phyloP scores from a whole-genome alignment of 164 flowering plant genomes.

The Hamamelis virginiana region DNA sequence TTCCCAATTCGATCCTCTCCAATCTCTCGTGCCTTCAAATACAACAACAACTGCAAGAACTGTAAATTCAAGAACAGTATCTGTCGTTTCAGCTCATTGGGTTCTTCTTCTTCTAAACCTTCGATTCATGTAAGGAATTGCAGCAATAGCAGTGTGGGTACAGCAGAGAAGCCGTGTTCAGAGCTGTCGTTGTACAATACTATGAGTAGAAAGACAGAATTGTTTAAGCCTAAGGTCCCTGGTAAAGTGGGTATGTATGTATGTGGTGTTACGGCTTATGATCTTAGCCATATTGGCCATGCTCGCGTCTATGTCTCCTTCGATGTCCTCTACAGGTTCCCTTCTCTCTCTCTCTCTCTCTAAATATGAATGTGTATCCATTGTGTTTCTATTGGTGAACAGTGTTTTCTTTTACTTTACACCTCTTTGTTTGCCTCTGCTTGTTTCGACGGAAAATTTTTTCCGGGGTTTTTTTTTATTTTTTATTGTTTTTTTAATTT shows the following conservation, averaged over 20 bases:
- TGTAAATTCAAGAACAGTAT: slow-evolving; percentile 4
- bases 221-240: slow-evolving; percentile 58
- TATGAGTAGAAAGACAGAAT: slow-evolving; percentile 69
- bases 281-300: slow-evolving; percentile 88
- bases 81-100: slow-evolving; percentile 16
- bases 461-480: no score
- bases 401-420: no score
- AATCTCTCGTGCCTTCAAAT: neutral
- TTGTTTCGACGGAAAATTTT: no score
- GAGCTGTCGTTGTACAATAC: slow-evolving; percentile 77
- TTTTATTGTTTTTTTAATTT: neutral
- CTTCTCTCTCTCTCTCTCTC: neutral
- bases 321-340: slow-evolving; percentile 81
- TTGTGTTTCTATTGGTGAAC: no score
- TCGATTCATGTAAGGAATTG: slow-evolving; percentile 5
- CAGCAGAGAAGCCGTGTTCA: slow-evolving; percentile 6
- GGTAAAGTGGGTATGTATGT: slow-evolving; percentile 89
- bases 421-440: no score
- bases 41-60: neutral
- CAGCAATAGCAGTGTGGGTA: slow-evolving; percentile 9
- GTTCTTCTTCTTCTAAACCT: slow-evolving; percentile 3
- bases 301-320: slow-evolving; percentile 88
- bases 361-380: neutral
- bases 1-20: slow-evolving; percentile 15
- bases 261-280: slow-evolving; percentile 87